Evolutionary conservation across 345 rosid species (phyloP), one percentile per base, ranked within the genome.

Genomic region (Triadica sebifera): DNA sequence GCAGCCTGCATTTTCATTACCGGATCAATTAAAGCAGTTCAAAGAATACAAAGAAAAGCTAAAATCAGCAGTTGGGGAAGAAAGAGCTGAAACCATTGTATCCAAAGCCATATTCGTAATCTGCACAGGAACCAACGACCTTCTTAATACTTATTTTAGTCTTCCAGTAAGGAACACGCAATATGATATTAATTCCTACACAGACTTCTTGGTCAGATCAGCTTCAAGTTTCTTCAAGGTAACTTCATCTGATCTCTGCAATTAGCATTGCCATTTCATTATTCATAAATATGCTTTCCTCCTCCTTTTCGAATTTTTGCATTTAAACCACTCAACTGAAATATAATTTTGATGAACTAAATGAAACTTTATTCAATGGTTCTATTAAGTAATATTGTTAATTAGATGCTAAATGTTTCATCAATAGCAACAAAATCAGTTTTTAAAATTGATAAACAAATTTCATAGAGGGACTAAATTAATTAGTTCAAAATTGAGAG

Each of bases 1-100:
- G 52, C 81, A 87, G 91, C 78, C 85, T 8, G 90, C 78, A 0
- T 47, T 87, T 70, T 74, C 97, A 2, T 60, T 89, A 62, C 34
- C 84, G 25, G 79, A 85, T 62, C 97, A 91, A 67, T 13, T 89
- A 8, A 65, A 80, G 5, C 12, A 80, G 67, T 86, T 84, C 76
- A 83, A 75, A 69, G 71, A 82, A 37, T 79, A 74, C 73, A 6
- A 57, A 63, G 39, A 34, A 53, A 86, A 78, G 68, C 65, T 86
- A 46, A 70, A 65, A 13, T 29, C 79, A 11, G 77, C 65, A 0
- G 78, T 79, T 25, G 89, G 85, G 75, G 75, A 72, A 55, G 76
- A 70, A 37, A 73, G 55, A 70, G 58, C 77, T 0, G 38, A 62
- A 8, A 2, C 50, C 3, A 77, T 86, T 15, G 24, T 79, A 19